A percentile compares a stretch with the other conserved stretches of the same genome.
Conservation (phyloP, 202 grass and related monocot species). For the Brachypodium distachyon region DNA sequence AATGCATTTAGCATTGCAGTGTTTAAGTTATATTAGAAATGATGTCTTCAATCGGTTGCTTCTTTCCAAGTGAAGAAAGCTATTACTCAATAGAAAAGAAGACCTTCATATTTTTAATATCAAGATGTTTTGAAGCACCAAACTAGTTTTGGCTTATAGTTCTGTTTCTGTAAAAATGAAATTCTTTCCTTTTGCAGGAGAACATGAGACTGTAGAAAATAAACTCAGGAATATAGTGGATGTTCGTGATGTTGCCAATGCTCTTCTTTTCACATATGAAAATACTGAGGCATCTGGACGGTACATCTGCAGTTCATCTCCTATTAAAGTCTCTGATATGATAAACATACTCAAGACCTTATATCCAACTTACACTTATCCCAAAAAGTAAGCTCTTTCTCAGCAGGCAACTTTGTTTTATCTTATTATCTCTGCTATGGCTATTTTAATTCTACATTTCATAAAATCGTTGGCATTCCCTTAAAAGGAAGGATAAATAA, state of each 20-base stretch:
- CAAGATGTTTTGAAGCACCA: neutral
- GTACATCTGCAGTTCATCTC: slow-evolving; percentile 40
- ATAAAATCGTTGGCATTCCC: neutral
- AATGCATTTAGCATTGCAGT: neutral
- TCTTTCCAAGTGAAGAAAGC: neutral
- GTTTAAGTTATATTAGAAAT: neutral
- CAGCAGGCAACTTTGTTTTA: neutral
- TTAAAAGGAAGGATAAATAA: neutral
- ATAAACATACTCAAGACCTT: slow-evolving; percentile 45
- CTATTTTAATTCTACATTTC: neutral
- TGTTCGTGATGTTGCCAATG: slow-evolving; percentile 64
- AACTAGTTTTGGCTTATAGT: neutral
- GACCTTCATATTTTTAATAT: neutral
- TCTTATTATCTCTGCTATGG: neutral
- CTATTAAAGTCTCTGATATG: slow-evolving; percentile 40
- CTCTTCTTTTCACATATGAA: slow-evolving; percentile 59
- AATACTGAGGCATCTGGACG: slow-evolving; percentile 54
- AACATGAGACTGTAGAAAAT: slow-evolving; percentile 47
- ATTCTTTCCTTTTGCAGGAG: slow-evolving; percentile 26
- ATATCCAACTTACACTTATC: slow-evolving; percentile 58
- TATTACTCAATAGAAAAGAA: neutral
- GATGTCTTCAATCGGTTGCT: neutral
- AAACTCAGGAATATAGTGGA: slow-evolving; percentile 41
- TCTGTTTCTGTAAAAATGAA: slow-evolving; percentile 4
- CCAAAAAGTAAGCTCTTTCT: slow-evolving; percentile 47